phyloP scores from a whole-genome alignment of 192 early-diverging fungal species.

The Coemansia pectinata region DNA sequence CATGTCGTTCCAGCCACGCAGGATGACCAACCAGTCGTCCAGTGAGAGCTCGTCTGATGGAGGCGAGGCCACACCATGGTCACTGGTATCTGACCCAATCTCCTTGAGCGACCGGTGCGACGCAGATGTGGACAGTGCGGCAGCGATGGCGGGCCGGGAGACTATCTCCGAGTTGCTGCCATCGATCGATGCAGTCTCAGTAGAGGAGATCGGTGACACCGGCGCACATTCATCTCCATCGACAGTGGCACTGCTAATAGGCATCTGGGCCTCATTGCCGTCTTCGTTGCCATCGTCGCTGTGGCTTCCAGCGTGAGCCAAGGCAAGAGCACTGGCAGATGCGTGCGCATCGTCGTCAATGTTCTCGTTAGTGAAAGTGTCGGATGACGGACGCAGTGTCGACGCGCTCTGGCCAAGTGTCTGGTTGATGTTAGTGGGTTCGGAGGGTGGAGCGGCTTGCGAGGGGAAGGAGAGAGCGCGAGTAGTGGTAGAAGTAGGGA shows the following conservation, averaged over 20 bases:
- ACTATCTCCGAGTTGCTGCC: slow-evolving; percentile 18
- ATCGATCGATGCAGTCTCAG: slow-evolving; percentile 37
- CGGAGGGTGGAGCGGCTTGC: slow-evolving; percentile 2
- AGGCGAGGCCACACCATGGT: slow-evolving; percentile 4
- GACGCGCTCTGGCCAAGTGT: slow-evolving; percentile 41
- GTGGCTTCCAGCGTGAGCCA: background rate
- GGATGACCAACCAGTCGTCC: slow-evolving; percentile 51
- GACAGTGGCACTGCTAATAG: slow-evolving; percentile 2
- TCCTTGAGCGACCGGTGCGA: slow-evolving; percentile 40
- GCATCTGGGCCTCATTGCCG: background rate
- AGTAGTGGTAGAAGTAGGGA: background rate
- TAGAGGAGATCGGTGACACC: slow-evolving; percentile 27
- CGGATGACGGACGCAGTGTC: slow-evolving; percentile 48
- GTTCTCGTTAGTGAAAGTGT: slow-evolving; percentile 38
- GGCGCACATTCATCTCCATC: slow-evolving; percentile 9
- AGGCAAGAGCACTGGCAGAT: background rate
- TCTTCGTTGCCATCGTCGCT: background rate
- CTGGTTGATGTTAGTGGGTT: slow-evolving; percentile 20
- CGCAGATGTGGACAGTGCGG: slow-evolving; percentile 21
- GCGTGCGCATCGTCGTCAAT: background rate
- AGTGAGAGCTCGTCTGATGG: slow-evolving; percentile 36
- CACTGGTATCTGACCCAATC: slow-evolving; percentile 6
- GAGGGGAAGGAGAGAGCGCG: slow-evolving; percentile 8
- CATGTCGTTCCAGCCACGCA: slow-evolving; percentile 48
- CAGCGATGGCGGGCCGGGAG: slow-evolving; percentile 5